A percentile compares a stretch with the other conserved stretches of the same genome.
phyloP scores from a whole-genome alignment of 1,139 yeast genomes.

The Blastobotrys elegans region DNA sequence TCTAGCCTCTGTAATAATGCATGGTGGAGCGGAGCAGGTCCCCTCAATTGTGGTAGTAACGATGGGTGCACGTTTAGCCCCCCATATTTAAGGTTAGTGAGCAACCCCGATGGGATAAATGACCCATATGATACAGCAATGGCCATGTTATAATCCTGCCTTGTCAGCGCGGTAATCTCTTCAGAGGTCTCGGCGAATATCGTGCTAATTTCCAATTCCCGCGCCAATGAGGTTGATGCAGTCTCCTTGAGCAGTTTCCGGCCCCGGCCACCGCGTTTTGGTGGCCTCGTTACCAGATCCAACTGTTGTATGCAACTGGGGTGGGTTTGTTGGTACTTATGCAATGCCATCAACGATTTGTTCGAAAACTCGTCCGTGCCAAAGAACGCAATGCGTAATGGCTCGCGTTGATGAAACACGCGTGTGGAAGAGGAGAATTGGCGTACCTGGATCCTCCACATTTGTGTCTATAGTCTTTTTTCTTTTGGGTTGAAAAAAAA shows the following conservation, averaged over 20 bases:
- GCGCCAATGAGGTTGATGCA: constrained; percentile 50
- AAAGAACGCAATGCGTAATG: constrained; percentile 55
- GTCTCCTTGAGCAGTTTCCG: constrained; percentile 45
- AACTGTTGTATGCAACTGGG: constrained; percentile 40
- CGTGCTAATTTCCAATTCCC: constrained; percentile 35
- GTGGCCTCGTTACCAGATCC: constrained; percentile 60
- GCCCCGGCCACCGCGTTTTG: constrained; percentile 71
- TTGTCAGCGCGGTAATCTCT: constrained; percentile 45
- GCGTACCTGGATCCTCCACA: too few relatives aligned
- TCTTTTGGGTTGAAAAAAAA: too few relatives aligned
- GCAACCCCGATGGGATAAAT: constrained; percentile 61
- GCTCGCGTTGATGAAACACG: too few relatives aligned
- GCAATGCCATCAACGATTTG: constrained; percentile 47
- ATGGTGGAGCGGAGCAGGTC: constrained; percentile 86
- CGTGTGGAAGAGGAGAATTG: too few relatives aligned
- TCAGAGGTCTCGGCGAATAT: constrained; percentile 53
- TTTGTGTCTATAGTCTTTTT: too few relatives aligned
- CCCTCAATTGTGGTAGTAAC: constrained; percentile 72
- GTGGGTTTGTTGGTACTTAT: constrained; percentile 31
- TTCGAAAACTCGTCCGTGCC: constrained; percentile 80
- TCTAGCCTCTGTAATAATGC: constrained; percentile 62
- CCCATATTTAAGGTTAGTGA: constrained; percentile 48
- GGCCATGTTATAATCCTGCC: constrained; percentile 50
- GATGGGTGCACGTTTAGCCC: constrained; percentile 95
- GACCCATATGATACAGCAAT: constrained; percentile 89